Percentiles rank a stretch among this genome's conserved stretches.
These are phyloP conservation scores for Barnettozyma hawaiiensis DNA, from an alignment of 1,139 yeast genomes.

Conservation along the genomic window DNA sequence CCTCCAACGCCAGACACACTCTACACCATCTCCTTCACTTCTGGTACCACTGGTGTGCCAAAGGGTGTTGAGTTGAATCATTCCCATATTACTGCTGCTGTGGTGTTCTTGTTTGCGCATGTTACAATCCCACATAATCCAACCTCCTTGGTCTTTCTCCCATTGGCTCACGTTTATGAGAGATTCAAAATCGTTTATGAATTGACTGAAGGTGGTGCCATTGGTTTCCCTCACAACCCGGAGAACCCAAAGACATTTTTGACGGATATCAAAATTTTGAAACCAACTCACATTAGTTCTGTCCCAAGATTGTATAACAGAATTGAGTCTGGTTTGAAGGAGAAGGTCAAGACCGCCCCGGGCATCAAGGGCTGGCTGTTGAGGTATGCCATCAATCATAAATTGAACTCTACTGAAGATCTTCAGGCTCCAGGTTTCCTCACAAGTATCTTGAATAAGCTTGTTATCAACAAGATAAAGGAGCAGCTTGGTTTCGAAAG, in stretches of 20 bases:
- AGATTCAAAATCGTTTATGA: constrained; percentile 30
- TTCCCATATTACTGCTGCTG: constrained; percentile 38
- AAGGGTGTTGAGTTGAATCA: constrained; percentile 51
- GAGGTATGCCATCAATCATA: constrained; percentile 24
- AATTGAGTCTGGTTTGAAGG: constrained; percentile 44
- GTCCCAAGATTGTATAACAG: constrained; percentile 50
- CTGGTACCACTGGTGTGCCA: constrained; percentile 54
- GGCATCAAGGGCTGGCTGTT: constrained; percentile 24
- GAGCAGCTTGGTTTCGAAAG: constrained; percentile 40
- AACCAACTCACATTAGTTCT: constrained; percentile 41
- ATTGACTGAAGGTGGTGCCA: constrained; percentile 32
- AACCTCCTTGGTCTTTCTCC: constrained; percentile 38
- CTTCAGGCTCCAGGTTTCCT: constrained; percentile 32
- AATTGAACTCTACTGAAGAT: constrained; percentile 24
- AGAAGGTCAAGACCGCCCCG: constrained; percentile 26
- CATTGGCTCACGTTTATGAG: constrained; percentile 66
- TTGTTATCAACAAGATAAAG: constrained; percentile 37
- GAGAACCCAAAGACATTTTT: constrained; percentile 40
- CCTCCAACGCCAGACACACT: constrained; percentile 40
- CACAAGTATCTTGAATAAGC: constrained; percentile 35
- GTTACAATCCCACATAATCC: constrained; percentile 24
- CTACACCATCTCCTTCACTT: constrained; percentile 48
- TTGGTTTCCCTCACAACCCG: constrained; percentile 42
- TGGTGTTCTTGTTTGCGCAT: constrained; percentile 26
- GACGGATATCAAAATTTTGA: constrained; percentile 41